These are phyloP conservation scores for Leucosporidium scottii DNA, from an alignment of 768 basidiomycete species.

Conservation along the genomic window DNA sequence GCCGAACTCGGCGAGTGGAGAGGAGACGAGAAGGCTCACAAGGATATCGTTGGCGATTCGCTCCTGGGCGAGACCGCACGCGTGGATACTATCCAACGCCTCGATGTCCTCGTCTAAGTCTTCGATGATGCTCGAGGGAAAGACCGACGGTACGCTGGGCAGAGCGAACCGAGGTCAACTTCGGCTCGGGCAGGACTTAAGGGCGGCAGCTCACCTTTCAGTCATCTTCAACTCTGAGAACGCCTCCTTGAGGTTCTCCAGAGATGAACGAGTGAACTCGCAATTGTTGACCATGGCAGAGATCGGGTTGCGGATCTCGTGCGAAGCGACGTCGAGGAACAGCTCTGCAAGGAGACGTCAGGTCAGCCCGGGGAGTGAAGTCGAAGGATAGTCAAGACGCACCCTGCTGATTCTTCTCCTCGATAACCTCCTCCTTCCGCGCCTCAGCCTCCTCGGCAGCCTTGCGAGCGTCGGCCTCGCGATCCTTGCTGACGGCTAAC, in stretches of 20 bases:
- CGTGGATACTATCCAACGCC: background rate
- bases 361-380: background rate
- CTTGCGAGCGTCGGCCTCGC: background rate
- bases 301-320: background rate
- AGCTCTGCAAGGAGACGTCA: background rate
- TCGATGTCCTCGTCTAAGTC: constrained; percentile 41
- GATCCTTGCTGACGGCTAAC: background rate
- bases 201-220: too few species aligned
- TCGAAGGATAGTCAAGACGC: too few species aligned
- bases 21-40: background rate
- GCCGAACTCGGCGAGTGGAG: background rate
- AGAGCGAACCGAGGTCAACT: background rate
- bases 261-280: background rate
- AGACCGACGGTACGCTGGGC: background rate
- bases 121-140: constrained; percentile 22
- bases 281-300: background rate
- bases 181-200: too few species aligned
- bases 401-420: too few species aligned
- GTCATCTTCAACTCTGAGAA: too few species aligned
- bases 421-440: too few species aligned
- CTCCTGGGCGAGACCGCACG: constrained; percentile 28
- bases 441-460: background rate
- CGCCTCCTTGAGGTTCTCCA: background rate
- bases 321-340: background rate
- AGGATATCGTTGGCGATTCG: constrained; percentile 41